Evolutionary conservation across 345 rosid genomes (phyloP), one percentile per base, ranked within the genome.

Genomic region (Cardiospermum halicacabum): DNA sequence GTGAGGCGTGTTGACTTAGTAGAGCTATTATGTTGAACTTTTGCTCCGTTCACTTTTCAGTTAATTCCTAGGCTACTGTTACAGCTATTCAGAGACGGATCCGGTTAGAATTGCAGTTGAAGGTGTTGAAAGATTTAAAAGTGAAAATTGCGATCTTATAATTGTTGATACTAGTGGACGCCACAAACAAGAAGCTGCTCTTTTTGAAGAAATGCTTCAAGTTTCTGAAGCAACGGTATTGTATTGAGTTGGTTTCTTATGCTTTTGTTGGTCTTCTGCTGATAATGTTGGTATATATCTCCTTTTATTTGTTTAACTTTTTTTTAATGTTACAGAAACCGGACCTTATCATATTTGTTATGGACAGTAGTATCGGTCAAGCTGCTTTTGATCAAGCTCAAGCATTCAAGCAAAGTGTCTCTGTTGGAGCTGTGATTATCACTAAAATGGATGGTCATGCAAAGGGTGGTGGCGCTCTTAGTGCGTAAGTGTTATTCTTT

Each of bases 401-500:
- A 72, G 97, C 98, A 58, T 91, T 90, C 72, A 93, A 88, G 78
- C 89, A 88, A 77, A 90, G 88, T 71, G 88, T 87, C 65, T 75
- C 91, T 8, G 98, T 91, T 64, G 97, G 97, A 66, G 98, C 97
- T 77, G 92, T 93, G 53, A 88, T 93, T 71, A 69, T 93, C 66
- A 91, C 97, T 21, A 90, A 93, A 78, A 86, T 93, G 96, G 98
- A 93, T 68, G 96, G 98, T 68, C 98, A 90, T 84, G 96, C 98
- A 50, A 93, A 91, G 87, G 98, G 97, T 80, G 97, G 96, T 72
- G 95, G 97, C 25, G 87, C 98, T 77, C 96, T 93, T 68, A 93
- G 96, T 78, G 97, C 92, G 91, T 91, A 79, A 82, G 98, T 86
- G 36, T 64, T 67, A 31, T 37, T 55, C 21, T 56, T 16, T 54